Base-by-base conservation (phyloP, 2,329 filamentous ascomycete genomes). In the Ceratocystis alfenasii region DNA sequence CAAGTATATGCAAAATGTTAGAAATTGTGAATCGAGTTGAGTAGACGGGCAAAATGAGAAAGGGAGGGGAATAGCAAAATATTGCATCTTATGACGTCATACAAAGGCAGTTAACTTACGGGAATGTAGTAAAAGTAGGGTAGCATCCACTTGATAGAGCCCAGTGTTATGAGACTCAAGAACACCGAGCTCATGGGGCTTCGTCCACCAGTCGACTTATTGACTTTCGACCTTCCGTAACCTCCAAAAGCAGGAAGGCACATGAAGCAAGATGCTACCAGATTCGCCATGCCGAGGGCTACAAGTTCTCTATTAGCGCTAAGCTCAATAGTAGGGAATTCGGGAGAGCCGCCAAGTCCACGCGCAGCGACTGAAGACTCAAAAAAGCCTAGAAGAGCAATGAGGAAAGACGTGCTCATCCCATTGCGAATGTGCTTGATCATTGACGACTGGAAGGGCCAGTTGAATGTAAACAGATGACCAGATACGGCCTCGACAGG, bases 341-440 rank as follows among this genome's bases (percentile, higher is more conserved):
- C 84, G 69, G 87, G 83, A 63, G 79, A 79, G 53, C 83, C 83
- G 5, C 88, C 88, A 2, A 99, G 78, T 69, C 89, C 93, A 76
- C 97, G 97, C 45, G 94, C 94, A 0, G 94, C 94, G 12, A 99
- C 91, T 0, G 91, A 96, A 2, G 90, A 96, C 75, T 99, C 94
- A 71, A 99, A 99, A 76, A 99, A 99, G n/a, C 94, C 94, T 0
- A 99, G 85, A 28, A 99, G 80, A 0, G 92, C 90, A 69, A 99
- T 96, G 65, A 97, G 80, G 72, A 99, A 96, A 0, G 90, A 88
- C 0, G 94, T 97, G 63, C 89, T 87, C 81, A 97, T 88, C 46
- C 90, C 88, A 69, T 90, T 88, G 25, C 88, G 87, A 65, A 95
- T 89, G 73, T 96, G 88, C 28, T 84, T 81, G 79, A 97, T 86